These are phyloP conservation scores for Microglena sp. DNA, from an alignment of 139 green algal genomes.

Conservation along the genomic window DNA sequence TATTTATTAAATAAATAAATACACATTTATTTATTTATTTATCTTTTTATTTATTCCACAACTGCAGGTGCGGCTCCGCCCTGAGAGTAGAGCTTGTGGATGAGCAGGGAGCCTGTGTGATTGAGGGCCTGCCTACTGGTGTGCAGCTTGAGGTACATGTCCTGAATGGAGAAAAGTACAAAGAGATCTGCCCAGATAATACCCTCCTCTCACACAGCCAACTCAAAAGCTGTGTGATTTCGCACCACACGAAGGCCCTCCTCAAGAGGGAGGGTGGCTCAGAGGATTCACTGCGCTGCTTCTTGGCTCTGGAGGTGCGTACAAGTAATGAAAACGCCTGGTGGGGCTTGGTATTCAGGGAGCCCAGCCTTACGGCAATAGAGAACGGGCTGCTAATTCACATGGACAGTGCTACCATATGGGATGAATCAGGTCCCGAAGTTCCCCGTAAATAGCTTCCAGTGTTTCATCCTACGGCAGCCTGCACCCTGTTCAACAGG, in stretches of 20 bases:
- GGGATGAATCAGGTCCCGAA: too few species aligned
- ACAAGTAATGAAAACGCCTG: too few species aligned
- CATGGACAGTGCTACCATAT: too few species aligned
- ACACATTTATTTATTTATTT: too few species aligned
- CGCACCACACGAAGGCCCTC: constrained; percentile 42
- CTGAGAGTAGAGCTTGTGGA: constrained; percentile 47
- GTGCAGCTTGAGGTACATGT: constrained; percentile 46
- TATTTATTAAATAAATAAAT: too few species aligned
- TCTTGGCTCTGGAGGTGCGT: constrained; percentile 38
- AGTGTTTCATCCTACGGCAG: too few species aligned
- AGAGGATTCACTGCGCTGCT: constrained; percentile 36
- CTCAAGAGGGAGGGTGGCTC: constrained; percentile 34
- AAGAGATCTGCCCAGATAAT: constrained; percentile 52
- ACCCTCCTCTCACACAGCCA: constrained; percentile 33
- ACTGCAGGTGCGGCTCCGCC: constrained; percentile 34
- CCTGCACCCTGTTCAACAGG: too few species aligned
- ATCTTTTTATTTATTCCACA: too few species aligned
- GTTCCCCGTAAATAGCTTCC: too few species aligned
- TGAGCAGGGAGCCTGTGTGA: constrained; percentile 29
- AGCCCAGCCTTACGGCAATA: too few species aligned
- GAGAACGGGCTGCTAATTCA: too few species aligned
- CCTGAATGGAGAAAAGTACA: constrained; percentile 57
- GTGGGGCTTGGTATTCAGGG: too few species aligned
- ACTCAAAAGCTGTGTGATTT: constrained; percentile 39
- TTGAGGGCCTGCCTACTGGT: constrained; percentile 28